A percentile compares a stretch with the other conserved stretches of the same genome.
Conservation (phyloP, 345 rosid genomes). For the Gossypium herbaceum region DNA sequence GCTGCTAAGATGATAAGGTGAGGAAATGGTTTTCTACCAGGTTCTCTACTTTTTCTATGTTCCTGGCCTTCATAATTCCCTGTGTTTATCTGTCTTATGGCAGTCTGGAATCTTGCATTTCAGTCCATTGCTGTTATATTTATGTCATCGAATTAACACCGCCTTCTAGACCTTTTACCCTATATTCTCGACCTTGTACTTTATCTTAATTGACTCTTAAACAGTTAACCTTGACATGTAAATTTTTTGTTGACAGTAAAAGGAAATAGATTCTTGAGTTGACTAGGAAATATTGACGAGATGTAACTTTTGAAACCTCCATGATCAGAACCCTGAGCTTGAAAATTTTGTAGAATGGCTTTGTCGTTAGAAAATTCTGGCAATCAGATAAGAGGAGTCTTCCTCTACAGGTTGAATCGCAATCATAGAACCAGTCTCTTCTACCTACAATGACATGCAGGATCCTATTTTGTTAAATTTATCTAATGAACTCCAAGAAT, state of each 20-base stretch:
- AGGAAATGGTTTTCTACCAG: slow-evolving; percentile 1
- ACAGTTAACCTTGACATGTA: not conserved
- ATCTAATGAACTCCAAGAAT: not conserved
- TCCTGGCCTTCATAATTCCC: not conserved
- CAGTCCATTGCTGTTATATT: not conserved
- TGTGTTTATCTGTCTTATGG: not conserved
- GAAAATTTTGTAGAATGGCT: not conserved
- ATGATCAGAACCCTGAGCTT: not conserved
- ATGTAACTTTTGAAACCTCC: not conserved
- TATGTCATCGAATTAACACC: not conserved
- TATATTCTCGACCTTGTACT: not conserved
- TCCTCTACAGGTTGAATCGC: not conserved
- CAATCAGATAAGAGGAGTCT: not conserved
- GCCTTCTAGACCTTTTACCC: not conserved
- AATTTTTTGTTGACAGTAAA: not conserved
- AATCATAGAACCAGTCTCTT: not conserved
- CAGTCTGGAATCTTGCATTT: not conserved
- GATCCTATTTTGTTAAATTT: not conserved
- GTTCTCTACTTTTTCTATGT: not conserved
- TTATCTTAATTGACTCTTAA: not conserved
- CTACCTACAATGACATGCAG: not conserved
- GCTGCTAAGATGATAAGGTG: slow-evolving; percentile 98
- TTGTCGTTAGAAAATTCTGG: not conserved
- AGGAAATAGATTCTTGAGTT: not conserved
- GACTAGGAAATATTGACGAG: not conserved